Evolutionary conservation across 106 monocot genomes (phyloP).

Genomic region (Dactylorhiza incarnata): DNA sequence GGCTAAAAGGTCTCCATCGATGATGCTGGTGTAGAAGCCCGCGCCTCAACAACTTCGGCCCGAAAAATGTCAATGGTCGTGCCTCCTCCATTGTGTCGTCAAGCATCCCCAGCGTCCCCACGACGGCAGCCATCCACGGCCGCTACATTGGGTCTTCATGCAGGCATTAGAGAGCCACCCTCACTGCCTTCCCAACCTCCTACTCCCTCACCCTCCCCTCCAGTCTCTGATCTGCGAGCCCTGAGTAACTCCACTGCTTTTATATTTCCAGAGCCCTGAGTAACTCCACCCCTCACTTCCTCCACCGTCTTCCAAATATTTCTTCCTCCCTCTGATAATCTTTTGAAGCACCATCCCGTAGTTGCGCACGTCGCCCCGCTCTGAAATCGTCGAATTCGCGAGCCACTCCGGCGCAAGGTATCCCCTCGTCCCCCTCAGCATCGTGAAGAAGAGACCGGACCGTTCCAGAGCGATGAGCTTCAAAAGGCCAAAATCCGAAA

Average conservation of each 20-base stretch:
- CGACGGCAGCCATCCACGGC: constrained; percentile 58
- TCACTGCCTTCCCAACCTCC: constrained; percentile 54
- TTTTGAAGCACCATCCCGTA: constrained; percentile 93
- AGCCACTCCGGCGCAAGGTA: constrained; percentile 98
- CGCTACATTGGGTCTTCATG: constrained; percentile 69
- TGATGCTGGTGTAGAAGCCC: too few species aligned
- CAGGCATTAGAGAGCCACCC: constrained; percentile 46
- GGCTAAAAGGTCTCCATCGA: too few species aligned
- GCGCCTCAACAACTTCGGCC: not conserved
- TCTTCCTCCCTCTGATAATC: constrained; percentile 74
- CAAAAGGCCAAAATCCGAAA: constrained; percentile 82
- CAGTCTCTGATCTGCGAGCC: constrained; percentile 68
- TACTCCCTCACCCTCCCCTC: constrained; percentile 43
- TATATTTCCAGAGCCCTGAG: not conserved
- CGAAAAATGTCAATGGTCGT: constrained; percentile 43
- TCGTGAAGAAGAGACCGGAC: constrained; percentile 58
- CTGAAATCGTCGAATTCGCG: constrained; percentile 75
- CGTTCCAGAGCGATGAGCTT: constrained; percentile 75
- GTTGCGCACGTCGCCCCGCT: constrained; percentile 78
- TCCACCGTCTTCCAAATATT: constrained; percentile 5
- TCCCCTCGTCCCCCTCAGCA: constrained; percentile 85
- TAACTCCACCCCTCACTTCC: constrained; percentile 10
- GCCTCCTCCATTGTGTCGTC: constrained; percentile 19
- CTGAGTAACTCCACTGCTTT: not conserved
- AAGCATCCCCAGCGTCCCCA: constrained; percentile 71